A percentile compares a stretch with the other conserved stretches of the same genome.
Evolutionary conservation across 768 basidiomycete genomes (phyloP).

Genomic region (Krasilnikovozyma curviuscula): DNA sequence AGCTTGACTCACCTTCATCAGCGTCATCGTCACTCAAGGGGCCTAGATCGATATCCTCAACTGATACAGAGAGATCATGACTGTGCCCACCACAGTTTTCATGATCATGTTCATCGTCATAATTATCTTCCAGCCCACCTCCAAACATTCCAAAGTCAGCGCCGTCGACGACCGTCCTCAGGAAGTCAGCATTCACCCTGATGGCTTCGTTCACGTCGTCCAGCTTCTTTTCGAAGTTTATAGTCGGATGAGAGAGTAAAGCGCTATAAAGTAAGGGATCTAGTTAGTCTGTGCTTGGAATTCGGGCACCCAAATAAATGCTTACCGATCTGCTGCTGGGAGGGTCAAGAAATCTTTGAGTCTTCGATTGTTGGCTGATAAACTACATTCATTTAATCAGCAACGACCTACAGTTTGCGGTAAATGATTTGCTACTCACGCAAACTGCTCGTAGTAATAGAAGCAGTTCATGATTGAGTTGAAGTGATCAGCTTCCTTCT

Average conservation of each 20-base stretch:
- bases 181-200: constrained; percentile 54
- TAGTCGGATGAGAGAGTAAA: constrained; percentile 49
- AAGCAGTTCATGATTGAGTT: constrained; percentile 1
- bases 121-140: constrained; percentile 22
- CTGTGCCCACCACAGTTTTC: neutral
- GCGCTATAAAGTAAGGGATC: constrained; percentile 38
- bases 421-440: neutral
- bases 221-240: constrained; percentile 65
- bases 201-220: constrained; percentile 65
- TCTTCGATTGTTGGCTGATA: constrained; percentile 7
- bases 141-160: constrained; percentile 37
- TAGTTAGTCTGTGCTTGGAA: neutral
- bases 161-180: constrained; percentile 54
- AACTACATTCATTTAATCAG: neutral
- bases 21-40: constrained; percentile 1
- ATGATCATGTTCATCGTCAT: constrained; percentile 12
- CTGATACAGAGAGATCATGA: neutral
- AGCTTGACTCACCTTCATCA: constrained; percentile 15
- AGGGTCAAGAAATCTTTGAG: constrained; percentile 3
- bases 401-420: too few relatives aligned
- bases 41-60: constrained; percentile 2
- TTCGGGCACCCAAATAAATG: neutral
- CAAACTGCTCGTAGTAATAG: constrained; percentile 2
- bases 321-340: too few relatives aligned
- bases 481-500: neutral